A percentile compares a stretch with the other conserved stretches of the same genome.
Conservation (phyloP, 164 flowering plant genomes). For the Hamamelis virginiana region DNA sequence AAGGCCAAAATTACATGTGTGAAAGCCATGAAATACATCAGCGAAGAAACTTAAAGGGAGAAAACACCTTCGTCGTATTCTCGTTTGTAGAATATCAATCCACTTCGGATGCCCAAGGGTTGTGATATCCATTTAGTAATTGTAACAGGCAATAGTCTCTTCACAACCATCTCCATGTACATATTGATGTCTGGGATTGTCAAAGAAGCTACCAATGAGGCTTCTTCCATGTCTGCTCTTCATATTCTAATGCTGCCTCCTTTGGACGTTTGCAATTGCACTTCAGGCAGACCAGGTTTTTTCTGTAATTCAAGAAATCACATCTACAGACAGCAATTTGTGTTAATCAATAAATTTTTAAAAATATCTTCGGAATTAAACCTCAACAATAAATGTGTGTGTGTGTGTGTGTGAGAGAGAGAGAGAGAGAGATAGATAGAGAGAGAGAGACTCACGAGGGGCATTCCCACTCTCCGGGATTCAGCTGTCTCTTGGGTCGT, state of each 20-base stretch:
- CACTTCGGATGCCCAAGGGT: no score
- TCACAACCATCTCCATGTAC: no score
- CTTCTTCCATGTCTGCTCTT: slow-evolving; percentile 45
- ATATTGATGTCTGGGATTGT: no score
- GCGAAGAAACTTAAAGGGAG: no score
- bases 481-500: slow-evolving; percentile 62
- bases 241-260: slow-evolving; percentile 27
- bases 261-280: slow-evolving; percentile 60
- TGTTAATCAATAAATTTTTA: not conserved
- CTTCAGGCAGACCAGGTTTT: slow-evolving; percentile 58
- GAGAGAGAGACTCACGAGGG: slow-evolving; percentile 56
- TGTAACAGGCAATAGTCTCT: no score
- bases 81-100: no score
- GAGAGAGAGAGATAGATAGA: slow-evolving; percentile 11
- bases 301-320: slow-evolving; percentile 65
- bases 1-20: no score
- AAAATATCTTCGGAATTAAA: not conserved
- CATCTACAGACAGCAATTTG: slow-evolving; percentile 49
- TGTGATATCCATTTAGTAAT: no score
- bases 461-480: slow-evolving; percentile 93
- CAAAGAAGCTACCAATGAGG: no score
- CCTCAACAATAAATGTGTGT: not conserved
- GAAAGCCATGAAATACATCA: no score
- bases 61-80: no score
- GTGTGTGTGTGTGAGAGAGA: no score